A percentile compares a stretch with the other conserved stretches of the same genome.
phyloP scores from a whole-genome alignment of 192 early-diverging fungal genomes.

The Obelidium mucronatum region DNA sequence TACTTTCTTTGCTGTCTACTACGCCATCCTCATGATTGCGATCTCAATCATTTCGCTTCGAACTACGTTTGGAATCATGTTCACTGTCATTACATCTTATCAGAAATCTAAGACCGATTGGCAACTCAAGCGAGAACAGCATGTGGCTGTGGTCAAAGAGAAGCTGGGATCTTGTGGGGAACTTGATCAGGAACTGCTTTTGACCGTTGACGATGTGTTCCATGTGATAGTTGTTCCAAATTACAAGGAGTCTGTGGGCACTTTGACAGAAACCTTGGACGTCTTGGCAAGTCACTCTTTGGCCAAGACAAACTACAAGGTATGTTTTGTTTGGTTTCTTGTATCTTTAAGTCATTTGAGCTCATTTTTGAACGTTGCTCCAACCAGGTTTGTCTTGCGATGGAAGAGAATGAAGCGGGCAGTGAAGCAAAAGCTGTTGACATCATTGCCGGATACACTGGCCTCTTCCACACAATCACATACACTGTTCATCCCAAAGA shows the following conservation, averaged over 20 bases:
- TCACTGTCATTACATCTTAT: too few relatives aligned
- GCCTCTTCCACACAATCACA: conserved; percentile 55
- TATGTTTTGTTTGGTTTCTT: too few relatives aligned
- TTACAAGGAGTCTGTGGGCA: conserved; percentile 60
- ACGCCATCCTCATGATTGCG: conserved; percentile 47
- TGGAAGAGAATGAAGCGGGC: conserved; percentile 62
- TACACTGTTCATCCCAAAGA: conserved; percentile 49
- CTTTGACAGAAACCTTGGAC: conserved; percentile 59
- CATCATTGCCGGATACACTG: conserved; percentile 45
- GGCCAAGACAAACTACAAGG: not conserved
- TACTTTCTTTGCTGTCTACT: conserved; percentile 34
- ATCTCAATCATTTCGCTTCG: conserved; percentile 50
- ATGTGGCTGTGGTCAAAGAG: not conserved
- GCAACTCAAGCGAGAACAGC: not conserved
- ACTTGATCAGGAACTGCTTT: conserved; percentile 33
- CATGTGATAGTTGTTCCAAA: conserved; percentile 66
- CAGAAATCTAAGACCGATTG: not conserved
- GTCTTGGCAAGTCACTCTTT: conserved; percentile 41
- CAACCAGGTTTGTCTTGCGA: conserved; percentile 59
- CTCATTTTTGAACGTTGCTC: not conserved
- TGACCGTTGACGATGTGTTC: conserved; percentile 12
- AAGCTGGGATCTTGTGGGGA: not conserved
- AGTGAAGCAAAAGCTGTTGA: conserved; percentile 51
- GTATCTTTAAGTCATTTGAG: not conserved
- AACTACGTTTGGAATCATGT: conserved; percentile 43